Evolutionary conservation across 2,329 filamentous ascomycete genomes (phyloP), one percentile per base, ranked within the genome.

Genomic region (Fusarium burgessii): DNA sequence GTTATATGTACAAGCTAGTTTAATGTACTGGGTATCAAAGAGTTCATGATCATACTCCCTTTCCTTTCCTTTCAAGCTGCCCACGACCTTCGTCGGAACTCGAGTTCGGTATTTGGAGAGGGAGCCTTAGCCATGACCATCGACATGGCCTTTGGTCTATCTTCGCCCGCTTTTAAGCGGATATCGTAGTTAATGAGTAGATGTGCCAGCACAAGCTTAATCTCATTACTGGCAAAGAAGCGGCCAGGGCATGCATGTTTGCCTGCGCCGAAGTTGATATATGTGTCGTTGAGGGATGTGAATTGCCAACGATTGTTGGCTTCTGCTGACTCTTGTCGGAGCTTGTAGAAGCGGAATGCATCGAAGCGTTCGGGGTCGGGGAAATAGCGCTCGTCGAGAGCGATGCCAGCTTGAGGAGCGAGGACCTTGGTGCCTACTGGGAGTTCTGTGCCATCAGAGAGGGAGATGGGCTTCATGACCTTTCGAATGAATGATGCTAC

Each of bases 231-330:
- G 17, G 83, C 84, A 68, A 86, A 85, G 77, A 85, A 86, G 14
- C 84, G 79, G 4, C 84, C 84, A 0, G 84, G 84, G 50, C 84
- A 86, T 6, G 84, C 83, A 66, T 85, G 83, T 66, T 82, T 82
- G 40, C 84, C 84, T 7, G 83, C 81, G 6, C 84, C 84, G 65
- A 86, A 86, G 68, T 84, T 83, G 71, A 84, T 79, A 64, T 84
- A 83, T 32, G 78, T 80, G 55, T 84, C 81, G 46, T 74, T 74
- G 49, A 84, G 77, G 42, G 82, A 80, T 6, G 82, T 83, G 62
- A 84, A 85, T 57, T 85, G 83, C 77, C 78, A 80, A 38, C 81
- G 77, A 66, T 82, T 81, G 35, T 76, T 79, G 66, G 81, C 80
- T 50, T 82, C 80, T 25, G 73, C 74, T 3, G 79, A 80, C 58